A percentile compares a stretch with the other conserved stretches of the same genome.
Evolutionary conservation across 78 protist genomes (phyloP).

Genomic region (Dictyostelium capitatum): DNA sequence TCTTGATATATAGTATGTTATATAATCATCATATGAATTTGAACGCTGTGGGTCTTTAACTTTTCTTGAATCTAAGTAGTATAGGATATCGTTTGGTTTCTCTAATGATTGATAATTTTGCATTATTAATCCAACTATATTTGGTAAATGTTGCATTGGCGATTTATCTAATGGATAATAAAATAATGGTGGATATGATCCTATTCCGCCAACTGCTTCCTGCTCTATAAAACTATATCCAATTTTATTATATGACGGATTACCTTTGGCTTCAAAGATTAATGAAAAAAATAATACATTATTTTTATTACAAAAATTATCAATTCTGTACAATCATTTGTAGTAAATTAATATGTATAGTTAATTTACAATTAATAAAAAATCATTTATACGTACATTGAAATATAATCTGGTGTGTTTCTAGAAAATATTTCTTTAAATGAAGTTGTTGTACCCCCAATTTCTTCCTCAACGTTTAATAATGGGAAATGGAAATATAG

Average conservation of each 20-base stretch:
- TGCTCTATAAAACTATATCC: conserved; percentile 47
- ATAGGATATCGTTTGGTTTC: conserved; percentile 44
- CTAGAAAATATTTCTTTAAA: conserved; percentile 27
- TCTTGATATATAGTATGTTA: conserved; percentile 42
- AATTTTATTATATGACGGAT: conserved; percentile 16
- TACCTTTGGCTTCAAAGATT: conserved; percentile 39
- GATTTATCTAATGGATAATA: conserved; percentile 56
- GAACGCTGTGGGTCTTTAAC: neutral
- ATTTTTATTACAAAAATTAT: conserved; percentile 22
- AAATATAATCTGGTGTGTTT: conserved; percentile 63
- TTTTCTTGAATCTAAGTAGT: conserved; percentile 40
- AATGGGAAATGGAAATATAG: conserved; percentile 61
- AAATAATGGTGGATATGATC: conserved; percentile 44
- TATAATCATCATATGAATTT: conserved; percentile 13
- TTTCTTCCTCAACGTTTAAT: conserved; percentile 68
- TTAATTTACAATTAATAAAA: neutral
- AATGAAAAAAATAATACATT: conserved; percentile 49
- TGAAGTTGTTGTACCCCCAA: conserved; percentile 27
- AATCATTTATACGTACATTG: neutral
- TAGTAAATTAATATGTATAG: neutral
- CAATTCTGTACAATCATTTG: conserved; percentile 35
- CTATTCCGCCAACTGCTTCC: conserved; percentile 30
- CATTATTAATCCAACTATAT: conserved; percentile 50
- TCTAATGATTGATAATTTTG: conserved; percentile 27
- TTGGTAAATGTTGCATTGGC: conserved; percentile 66